phyloP scores from a whole-genome alignment of 805 yeast species.

The Lachancea kluyveri region DNA sequence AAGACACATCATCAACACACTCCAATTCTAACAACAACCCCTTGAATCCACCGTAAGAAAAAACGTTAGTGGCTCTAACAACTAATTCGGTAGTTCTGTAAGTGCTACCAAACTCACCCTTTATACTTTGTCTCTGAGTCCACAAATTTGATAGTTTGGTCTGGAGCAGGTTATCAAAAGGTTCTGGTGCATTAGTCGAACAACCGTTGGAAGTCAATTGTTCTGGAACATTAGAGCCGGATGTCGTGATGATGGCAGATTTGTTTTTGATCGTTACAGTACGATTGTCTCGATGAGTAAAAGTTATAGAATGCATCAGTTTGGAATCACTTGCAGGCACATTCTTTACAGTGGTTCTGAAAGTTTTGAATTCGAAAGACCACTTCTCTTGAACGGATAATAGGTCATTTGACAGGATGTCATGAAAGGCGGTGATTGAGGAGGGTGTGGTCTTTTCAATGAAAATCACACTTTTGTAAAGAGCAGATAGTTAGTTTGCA shows the following conservation, averaged over 20 bases:
- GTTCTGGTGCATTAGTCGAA: slow-evolving; percentile 19
- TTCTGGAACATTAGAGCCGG: slow-evolving; percentile 11
- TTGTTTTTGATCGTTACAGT: slow-evolving; percentile 23
- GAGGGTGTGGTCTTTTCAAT: slow-evolving; percentile 29
- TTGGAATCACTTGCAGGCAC: slow-evolving; percentile 16
- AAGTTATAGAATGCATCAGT: slow-evolving; percentile 24
- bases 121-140: slow-evolving; percentile 27
- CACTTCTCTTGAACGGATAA: slow-evolving; percentile 23
- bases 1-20: slow-evolving; percentile 10
- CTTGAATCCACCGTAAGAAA: slow-evolving; percentile 29
- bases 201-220: slow-evolving; percentile 18
- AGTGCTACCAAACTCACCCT: slow-evolving; percentile 30
- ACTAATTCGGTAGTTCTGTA: slow-evolving; percentile 18
- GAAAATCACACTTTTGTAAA: slow-evolving; percentile 22
- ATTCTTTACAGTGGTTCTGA: slow-evolving; percentile 21
- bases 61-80: slow-evolving; percentile 25
- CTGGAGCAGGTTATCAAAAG: slow-evolving; percentile 21
- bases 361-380: slow-evolving; percentile 28
- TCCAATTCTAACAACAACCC: slow-evolving; percentile 26
- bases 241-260: slow-evolving; percentile 20
- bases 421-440: slow-evolving; percentile 26
- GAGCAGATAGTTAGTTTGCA: slow-evolving; percentile 1
- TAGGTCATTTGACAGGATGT: slow-evolving; percentile 21
- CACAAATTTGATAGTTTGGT: slow-evolving; percentile 28
- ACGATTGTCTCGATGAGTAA: slow-evolving; percentile 20